Evolutionary conservation across 768 basidiomycete species (phyloP), one percentile per base, ranked within the genome.

Genomic region (Phylloporus sp.): DNA sequence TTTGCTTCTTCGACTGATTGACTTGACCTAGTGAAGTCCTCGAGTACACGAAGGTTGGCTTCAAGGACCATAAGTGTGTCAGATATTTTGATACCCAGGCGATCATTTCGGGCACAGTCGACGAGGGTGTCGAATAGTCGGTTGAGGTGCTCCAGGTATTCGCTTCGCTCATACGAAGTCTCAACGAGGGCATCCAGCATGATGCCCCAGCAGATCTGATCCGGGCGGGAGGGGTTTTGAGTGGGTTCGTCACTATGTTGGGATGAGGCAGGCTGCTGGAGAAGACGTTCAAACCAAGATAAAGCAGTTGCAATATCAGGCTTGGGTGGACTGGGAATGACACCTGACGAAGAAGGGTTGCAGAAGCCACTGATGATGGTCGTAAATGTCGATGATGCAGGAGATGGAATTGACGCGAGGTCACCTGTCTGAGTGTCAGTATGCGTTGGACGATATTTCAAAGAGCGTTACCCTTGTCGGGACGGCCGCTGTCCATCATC

Each of bases 251-350:
- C 79, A 1, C 75, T 74, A 54, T 74, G 49, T 15, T 49, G 57
- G 50, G 54, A 58, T 57, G 60, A 64, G 58, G 49, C 59, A 61
- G 61, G 66, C 51, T 82, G 78, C 24, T 68, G 63, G 41, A 86
- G 68, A 27, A 92, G 73, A 42, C 80, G 77, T 36, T 84, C 73
- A 59, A 86, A 89, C 91, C 91, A 95, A 6, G 72, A 64, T 38
- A 84, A 59, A 0, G 90, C 90, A 0, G 80, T 84, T 3, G 70
- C 58, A 6, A 84, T 60, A 60, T 94, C 91, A 8, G 68, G 56
- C 15, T 56, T 61, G 13, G 52, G 22, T 5, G 47, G 24, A 45
- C 35, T 40, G 3, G 12, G 28, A 35, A 36, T 18, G 13, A 8
- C 38, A 6, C 57, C 38, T 8, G 49, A 50, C 1, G 49, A 50